Base-by-base conservation (phyloP, 257 asterid species). In the Scutellaria barbata region DNA sequence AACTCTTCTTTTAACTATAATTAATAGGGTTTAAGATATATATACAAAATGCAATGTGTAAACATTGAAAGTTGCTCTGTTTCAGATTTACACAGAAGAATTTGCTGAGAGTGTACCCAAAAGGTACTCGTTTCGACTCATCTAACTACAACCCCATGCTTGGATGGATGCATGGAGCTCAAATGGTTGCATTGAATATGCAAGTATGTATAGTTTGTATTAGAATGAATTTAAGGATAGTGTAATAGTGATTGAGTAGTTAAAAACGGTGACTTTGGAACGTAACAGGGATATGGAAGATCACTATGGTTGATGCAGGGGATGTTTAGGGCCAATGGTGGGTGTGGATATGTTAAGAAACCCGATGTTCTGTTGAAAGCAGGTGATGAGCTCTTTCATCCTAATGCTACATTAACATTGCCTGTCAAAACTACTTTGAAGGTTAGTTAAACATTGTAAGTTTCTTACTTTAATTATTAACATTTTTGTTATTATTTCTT, bases 111-210 rank as follows among this genome's bases (percentile, higher is more conserved):
- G 77, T 83, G 30, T 83, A 83, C 67, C 87, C 87, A 4, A 83
- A 83, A 69, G 85, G 85, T 63, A 74, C 40, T 61, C 85, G 87
- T 47, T 22, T 83, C 2, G 76, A 83, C 81, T 83, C 87, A 33
- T 83, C 87, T 62, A 83, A 83, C 70, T 83, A 80, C 81, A 77
- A 80, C 66, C 87, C 87, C 52, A 64, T 83, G 14, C 64, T 75
- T 60, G 85, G 79, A 17, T 83, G 87, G 87, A 66, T 35, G 73
- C 85, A 77, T 75, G 87, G 87, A 65, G 87, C 87, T 67, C 87
- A 83, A 55, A 71, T 83, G 85, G 87, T 83, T 57, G 82, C 82
- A 0, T 66, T 77, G 45, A 81, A 77, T 75, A 74, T 81, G 85
- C 82, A 77, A 79, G 78, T 80, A 17, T 72, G 81, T 2, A 30